Evolutionary conservation across 2,329 filamentous ascomycete genomes (phyloP).

Genomic region (Pyrenophora seminiperda): DNA sequence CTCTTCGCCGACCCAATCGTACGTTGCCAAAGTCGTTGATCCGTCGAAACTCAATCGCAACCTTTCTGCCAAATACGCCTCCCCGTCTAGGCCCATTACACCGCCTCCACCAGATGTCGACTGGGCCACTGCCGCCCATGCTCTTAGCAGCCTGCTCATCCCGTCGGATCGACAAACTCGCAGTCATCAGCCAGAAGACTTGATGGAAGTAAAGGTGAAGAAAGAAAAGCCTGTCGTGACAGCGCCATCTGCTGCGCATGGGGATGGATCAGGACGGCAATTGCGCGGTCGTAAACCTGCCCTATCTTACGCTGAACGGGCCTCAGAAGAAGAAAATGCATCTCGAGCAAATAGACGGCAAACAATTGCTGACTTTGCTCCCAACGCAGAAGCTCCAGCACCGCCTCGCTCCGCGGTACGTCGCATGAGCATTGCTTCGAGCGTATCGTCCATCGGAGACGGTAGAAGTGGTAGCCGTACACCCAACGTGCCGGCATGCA

Average conservation of each 20-base stretch:
- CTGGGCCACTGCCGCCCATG: slow-evolving; percentile 83
- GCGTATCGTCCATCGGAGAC: slow-evolving; percentile 48
- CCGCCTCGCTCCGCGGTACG: slow-evolving; percentile 38
- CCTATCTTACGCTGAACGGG: slow-evolving; percentile 59
- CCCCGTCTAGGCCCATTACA: slow-evolving; percentile 56
- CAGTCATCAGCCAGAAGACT: slow-evolving; percentile 78
- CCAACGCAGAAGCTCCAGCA: slow-evolving; percentile 27
- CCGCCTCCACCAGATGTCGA: slow-evolving; percentile 80
- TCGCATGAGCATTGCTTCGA: slow-evolving; percentile 55
- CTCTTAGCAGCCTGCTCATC: slow-evolving; percentile 81
- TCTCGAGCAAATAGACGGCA: slow-evolving; percentile 42
- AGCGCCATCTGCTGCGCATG: slow-evolving; percentile 42
- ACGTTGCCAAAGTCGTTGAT: slow-evolving; percentile 76
- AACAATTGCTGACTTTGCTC: slow-evolving; percentile 49
- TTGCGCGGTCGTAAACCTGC: slow-evolving; percentile 70
- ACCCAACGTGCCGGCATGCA: slow-evolving; percentile 49
- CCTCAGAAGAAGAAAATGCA: slow-evolving; percentile 46
- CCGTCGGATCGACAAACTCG: slow-evolving; percentile 74
- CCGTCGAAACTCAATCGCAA: slow-evolving; percentile 69
- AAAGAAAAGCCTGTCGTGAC: slow-evolving; percentile 57
- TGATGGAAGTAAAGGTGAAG: slow-evolving; percentile 64
- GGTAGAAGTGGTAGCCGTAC: slow-evolving; percentile 40
- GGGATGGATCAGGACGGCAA: slow-evolving; percentile 62
- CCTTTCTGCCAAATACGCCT: slow-evolving; percentile 56
- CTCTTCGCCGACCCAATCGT: slow-evolving; percentile 86